Conservation (phyloP, 2,329 filamentous ascomycete genomes). For the Sporothrix dimorphospora region DNA sequence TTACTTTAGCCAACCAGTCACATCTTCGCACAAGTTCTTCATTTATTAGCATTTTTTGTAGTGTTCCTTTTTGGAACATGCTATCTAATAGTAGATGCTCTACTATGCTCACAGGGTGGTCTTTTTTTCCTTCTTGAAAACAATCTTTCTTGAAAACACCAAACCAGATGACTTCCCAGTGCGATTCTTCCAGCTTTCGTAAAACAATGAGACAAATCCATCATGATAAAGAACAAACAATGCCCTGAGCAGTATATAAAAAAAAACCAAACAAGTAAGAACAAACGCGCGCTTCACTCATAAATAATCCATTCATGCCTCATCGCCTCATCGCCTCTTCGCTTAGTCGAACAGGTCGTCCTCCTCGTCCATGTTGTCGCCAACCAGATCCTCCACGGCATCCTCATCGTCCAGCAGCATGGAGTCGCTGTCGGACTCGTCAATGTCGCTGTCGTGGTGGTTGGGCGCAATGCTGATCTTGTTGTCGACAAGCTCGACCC, state of each 20-base stretch:
- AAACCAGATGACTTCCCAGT: neutral
- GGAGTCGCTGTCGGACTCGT: constrained; percentile 58
- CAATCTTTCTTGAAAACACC: neutral
- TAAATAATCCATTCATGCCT: neutral
- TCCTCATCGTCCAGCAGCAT: constrained; percentile 72
- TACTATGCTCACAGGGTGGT: neutral
- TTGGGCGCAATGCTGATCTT: constrained; percentile 83
- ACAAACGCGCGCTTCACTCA: neutral
- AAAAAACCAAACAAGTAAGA: neutral
- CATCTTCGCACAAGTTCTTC: neutral
- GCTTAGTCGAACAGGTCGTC: constrained; percentile 44
- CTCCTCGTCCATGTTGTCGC: constrained; percentile 64
- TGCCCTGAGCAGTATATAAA: neutral
- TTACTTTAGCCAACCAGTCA: neutral
- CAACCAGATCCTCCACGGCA: constrained; percentile 68
- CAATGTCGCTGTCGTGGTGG: constrained; percentile 64
- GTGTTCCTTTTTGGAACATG: neutral
- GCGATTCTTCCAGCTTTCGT: neutral
- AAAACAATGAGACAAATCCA: neutral
- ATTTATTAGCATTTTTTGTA: neutral
- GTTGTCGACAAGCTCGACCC: constrained; percentile 76
- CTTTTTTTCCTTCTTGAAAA: neutral
- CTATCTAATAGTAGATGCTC: constrained; percentile 13
- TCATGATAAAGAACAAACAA: neutral
- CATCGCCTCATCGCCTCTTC: neutral